A percentile compares a stretch with the other conserved stretches of the same genome.
Evolutionary conservation across 2,329 filamentous ascomycete genomes (phyloP).

Genomic region (Aspergillus brasiliensis): DNA sequence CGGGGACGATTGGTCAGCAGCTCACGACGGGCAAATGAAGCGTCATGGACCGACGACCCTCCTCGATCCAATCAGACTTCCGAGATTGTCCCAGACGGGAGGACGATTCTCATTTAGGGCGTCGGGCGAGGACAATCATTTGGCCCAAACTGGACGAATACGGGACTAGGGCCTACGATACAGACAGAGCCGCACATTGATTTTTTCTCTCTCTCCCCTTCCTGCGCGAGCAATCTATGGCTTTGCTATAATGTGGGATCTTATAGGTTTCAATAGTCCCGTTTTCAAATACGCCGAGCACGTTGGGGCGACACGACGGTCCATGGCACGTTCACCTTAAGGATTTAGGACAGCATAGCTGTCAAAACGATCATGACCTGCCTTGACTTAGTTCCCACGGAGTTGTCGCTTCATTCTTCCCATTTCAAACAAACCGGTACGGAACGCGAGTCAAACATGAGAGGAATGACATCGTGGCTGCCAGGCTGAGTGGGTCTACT

Average conservation of each 20-base stretch:
- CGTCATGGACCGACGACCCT: conserved; percentile 15
- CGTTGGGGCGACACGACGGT: background rate
- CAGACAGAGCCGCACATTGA: conserved; percentile 24
- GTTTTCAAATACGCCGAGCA: background rate
- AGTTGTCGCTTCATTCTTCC: background rate
- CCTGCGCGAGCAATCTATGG: no score
- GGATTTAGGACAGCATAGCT: background rate
- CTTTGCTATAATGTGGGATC: background rate
- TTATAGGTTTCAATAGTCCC: conserved; percentile 10
- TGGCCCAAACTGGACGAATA: conserved; percentile 19
- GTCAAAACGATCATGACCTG: background rate
- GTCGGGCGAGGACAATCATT: conserved; percentile 17
- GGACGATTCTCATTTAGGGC: conserved; percentile 21
- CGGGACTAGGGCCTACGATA: conserved; percentile 3
- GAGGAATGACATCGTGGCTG: conserved; percentile 2
- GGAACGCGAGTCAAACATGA: background rate
- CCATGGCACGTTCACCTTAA: background rate
- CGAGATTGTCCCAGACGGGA: conserved; percentile 17
- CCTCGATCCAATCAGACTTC: conserved; percentile 21
- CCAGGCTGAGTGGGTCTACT: conserved; percentile 11
- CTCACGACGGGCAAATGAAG: conserved; percentile 22
- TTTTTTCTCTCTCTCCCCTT: background rate
- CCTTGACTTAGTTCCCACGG: background rate
- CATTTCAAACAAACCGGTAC: background rate
- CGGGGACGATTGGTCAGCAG: conserved; percentile 20